Percentiles rank a stretch among this genome's conserved stretches.
Evolutionary conservation across 352 stramenopile genomes (phyloP).

Genomic region (Albugo candida): DNA sequence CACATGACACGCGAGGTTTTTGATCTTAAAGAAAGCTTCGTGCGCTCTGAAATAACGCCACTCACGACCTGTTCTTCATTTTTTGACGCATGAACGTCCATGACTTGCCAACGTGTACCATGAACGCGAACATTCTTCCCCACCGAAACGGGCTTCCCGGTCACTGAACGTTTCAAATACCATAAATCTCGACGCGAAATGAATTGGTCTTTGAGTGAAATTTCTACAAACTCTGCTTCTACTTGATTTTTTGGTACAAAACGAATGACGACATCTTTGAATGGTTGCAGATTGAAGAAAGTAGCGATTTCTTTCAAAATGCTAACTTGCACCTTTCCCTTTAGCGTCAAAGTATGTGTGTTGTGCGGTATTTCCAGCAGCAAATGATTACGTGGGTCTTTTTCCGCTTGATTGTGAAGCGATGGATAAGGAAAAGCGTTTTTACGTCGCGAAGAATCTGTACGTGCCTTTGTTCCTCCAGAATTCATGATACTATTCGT

Average conservation of each 20-base stretch:
- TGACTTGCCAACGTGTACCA: conserved; percentile 78
- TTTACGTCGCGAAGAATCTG: background rate
- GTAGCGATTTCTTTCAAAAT: conserved; percentile 50
- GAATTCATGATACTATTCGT: conserved; percentile 1
- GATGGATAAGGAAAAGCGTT: too few species aligned
- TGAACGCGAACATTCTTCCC: conserved; percentile 43
- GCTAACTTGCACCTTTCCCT: conserved; percentile 52
- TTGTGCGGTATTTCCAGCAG: conserved; percentile 57
- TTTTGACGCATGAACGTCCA: conserved; percentile 69
- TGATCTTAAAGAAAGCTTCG: conserved; percentile 92
- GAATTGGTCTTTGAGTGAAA: conserved; percentile 84
- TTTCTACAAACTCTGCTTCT: conserved; percentile 71
- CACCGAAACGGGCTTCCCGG: conserved; percentile 56
- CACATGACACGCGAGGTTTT: conserved; percentile 91
- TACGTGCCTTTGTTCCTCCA: background rate
- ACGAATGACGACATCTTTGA: conserved; percentile 25
- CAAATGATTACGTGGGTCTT: conserved; percentile 31
- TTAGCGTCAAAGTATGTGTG: conserved; percentile 29
- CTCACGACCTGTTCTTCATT: conserved; percentile 35
- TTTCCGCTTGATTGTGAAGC: background rate
- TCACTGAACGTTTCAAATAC: conserved; percentile 69
- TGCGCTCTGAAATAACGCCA: conserved; percentile 88
- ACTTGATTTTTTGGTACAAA: conserved; percentile 14
- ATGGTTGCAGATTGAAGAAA: conserved; percentile 50
- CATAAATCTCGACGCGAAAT: conserved; percentile 80